A percentile compares a stretch with the other conserved stretches of the same genome.
phyloP scores from a whole-genome alignment of 1,139 yeast genomes.

The Nakaseomyces kungkrabaensis region DNA sequence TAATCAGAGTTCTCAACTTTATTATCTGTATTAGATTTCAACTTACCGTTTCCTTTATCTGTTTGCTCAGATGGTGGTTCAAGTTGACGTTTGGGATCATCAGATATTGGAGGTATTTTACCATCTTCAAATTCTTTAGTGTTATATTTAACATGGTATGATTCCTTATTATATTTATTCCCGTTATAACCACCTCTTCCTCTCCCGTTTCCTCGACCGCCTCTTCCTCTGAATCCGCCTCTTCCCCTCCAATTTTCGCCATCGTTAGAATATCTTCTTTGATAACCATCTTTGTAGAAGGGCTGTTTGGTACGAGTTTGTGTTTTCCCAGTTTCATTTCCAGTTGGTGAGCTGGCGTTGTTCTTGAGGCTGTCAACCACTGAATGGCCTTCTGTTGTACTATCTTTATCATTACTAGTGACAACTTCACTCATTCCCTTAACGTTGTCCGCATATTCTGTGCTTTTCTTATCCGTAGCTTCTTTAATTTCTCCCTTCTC shows the following conservation, averaged over 20 bases:
- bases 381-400: background rate
- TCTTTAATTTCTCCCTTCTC: background rate
- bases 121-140: too few relatives aligned
- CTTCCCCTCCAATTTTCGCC: too few relatives aligned
- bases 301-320: background rate
- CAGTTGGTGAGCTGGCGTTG: background rate
- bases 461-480: background rate
- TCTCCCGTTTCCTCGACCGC: too few relatives aligned
- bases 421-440: background rate
- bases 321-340: background rate
- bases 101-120: too few relatives aligned
- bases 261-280: too few relatives aligned
- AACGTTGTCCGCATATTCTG: background rate
- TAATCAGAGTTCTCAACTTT: too few relatives aligned
- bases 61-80: too few relatives aligned
- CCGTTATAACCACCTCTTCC: background rate
- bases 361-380: background rate
- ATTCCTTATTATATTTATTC: background rate
- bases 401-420: background rate
- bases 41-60: too few relatives aligned
- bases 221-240: too few relatives aligned
- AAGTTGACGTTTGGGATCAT: too few relatives aligned
- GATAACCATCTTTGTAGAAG: too few relatives aligned
- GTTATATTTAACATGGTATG: background rate
- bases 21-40: too few relatives aligned